Base-by-base conservation (phyloP, 768 basidiomycete genomes). In the Pleurotus sapidus region DNA sequence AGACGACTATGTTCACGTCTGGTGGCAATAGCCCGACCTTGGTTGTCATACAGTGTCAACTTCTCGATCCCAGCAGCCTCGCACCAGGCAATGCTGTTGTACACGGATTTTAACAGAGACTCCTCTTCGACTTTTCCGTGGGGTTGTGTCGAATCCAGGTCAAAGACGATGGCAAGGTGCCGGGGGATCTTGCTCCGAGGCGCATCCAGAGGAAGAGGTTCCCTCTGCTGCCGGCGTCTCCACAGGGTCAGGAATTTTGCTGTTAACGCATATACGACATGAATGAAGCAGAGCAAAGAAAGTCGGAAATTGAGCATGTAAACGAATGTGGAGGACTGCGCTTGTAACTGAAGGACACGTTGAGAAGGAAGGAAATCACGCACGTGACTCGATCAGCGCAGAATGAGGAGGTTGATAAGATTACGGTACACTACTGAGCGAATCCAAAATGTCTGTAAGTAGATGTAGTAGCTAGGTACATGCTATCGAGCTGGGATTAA, bases 11-110 rank as follows among this genome's bases (percentile, higher is more conserved):
- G 11, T 20, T 45, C 34, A 45, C 30, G 43, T 46, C 7, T 38
- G 49, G 39, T 40, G 24, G 18, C 25, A 46, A 49, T 14, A 43
- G 25, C 14, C 34, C 17, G 65, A 91, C 91, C 91, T 56, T 81
- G 72, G 56, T 80, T 77, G 65, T 93, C 91, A 60, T 91, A 93
- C 3, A 89, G 76, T 8, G 86, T 89, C 47, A 93, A 73, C 50
- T 79, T 77, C 59, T 74, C 70, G 49, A 93, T 83, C 12, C 89
- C 88, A 30, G 74, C 71, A n/a, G 62, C 67, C 55, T 76, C 78
- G 71, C 87, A 91, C 86, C 88, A 93, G 8, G 68, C 68, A 7
- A 80, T 79, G 11, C 78, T 77, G 46, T 74, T 74, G 49, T 80
- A 68, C 8, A 88, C 74, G 61, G 80, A 84, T 61, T 84, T 75